Conservation (phyloP, 2,329 filamentous ascomycete species). For the Beauveria varroae region DNA sequence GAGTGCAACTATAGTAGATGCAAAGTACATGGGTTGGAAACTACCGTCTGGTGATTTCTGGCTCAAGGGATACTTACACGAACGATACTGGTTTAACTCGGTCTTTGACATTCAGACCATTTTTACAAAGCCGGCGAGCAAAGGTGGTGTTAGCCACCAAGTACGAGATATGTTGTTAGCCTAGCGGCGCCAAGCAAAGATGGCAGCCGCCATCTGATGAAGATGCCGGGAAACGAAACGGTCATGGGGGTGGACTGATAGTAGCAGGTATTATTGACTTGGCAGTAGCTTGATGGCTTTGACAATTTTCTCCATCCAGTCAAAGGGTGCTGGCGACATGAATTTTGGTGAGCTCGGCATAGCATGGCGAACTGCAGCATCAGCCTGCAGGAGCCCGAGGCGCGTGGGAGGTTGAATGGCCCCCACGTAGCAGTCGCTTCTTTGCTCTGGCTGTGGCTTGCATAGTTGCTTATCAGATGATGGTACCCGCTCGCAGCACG, state of each 20-base stretch:
- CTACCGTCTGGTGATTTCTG: background rate
- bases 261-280: too few relatives aligned
- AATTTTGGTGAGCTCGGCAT: background rate
- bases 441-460: background rate
- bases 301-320: background rate
- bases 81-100: background rate
- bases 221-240: background rate
- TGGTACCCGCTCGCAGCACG: background rate
- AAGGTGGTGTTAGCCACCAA: too few relatives aligned
- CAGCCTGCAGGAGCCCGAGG: too few relatives aligned
- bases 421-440: too few relatives aligned
- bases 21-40: background rate
- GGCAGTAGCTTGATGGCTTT: too few relatives aligned
- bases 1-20: background rate
- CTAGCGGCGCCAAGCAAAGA: slow-evolving; percentile 6
- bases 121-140: too few relatives aligned
- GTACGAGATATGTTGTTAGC: background rate
- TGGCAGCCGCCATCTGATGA: background rate
- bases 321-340: background rate
- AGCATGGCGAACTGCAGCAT: too few relatives aligned
- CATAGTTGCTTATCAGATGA: slow-evolving; percentile 5
- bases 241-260: background rate
- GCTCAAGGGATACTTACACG: too few relatives aligned
- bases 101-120: background rate
- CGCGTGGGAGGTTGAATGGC: too few relatives aligned